A percentile compares a stretch with the other conserved stretches of the same genome.
Evolutionary conservation across 495 filamentous ascomycete genomes (phyloP).

Genomic region (Tuber aestivum): DNA sequence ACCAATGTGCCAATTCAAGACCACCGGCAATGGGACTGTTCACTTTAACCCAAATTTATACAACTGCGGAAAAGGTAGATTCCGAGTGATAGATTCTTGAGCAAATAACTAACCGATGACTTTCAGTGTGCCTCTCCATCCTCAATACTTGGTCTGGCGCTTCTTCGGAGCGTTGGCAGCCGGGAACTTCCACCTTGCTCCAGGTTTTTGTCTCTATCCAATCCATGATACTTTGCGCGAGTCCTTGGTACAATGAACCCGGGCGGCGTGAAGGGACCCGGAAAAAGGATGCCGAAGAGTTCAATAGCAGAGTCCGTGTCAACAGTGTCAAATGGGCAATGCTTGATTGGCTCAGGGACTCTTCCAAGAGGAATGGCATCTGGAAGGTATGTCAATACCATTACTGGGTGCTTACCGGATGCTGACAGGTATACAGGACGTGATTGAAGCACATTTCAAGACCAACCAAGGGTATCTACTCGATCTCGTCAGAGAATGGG

Average conservation of each 20-base stretch:
- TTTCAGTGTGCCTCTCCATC: constrained; percentile 54
- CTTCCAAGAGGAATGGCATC: constrained; percentile 25
- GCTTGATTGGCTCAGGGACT: constrained; percentile 47
- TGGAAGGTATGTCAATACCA: constrained; percentile 18
- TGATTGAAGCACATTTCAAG: constrained; percentile 25
- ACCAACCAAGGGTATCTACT: constrained; percentile 21
- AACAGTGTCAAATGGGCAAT: constrained; percentile 49
- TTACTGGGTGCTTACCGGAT: background rate
- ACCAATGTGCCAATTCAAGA: constrained; percentile 51
- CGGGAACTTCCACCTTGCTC: constrained; percentile 52
- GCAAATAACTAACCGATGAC: background rate
- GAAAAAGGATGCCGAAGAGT: constrained; percentile 34
- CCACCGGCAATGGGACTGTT: constrained; percentile 47
- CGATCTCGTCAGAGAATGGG: constrained; percentile 26
- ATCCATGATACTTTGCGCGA: constrained; percentile 55
- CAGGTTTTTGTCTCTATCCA: constrained; percentile 59
- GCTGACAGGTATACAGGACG: constrained; percentile 15
- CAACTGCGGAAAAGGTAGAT: constrained; percentile 48
- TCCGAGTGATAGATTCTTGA: background rate
- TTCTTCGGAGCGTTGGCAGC: constrained; percentile 48
- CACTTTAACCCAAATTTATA: constrained; percentile 60
- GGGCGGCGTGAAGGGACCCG: constrained; percentile 43
- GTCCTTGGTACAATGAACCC: constrained; percentile 58
- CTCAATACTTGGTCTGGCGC: constrained; percentile 56
- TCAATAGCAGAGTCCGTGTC: constrained; percentile 45